A percentile compares a stretch with the other conserved stretches of the same genome.
These are phyloP conservation scores for Lactifluus volemus DNA, from an alignment of 768 basidiomycete genomes.

Conservation along the genomic window DNA sequence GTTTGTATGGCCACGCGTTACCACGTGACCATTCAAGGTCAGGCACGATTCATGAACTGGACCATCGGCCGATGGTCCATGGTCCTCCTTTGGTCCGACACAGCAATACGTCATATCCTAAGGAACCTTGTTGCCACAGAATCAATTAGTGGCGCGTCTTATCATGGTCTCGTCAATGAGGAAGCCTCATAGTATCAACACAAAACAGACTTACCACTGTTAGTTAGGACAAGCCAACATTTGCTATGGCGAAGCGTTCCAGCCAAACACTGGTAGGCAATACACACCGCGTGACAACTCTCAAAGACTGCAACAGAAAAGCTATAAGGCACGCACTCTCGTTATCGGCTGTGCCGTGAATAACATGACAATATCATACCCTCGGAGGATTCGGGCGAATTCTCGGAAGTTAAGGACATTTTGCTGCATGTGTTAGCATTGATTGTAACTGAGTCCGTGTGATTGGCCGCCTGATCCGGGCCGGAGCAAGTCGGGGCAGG, in stretches of 20 bases:
- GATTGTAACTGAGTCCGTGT: not conserved
- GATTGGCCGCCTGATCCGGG: slow-evolving; percentile 11
- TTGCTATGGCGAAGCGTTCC: too few species aligned
- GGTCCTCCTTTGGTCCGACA: not conserved
- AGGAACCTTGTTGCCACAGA: too few species aligned
- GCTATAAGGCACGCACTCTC: too few species aligned
- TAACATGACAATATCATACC: not conserved
- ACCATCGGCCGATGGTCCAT: too few species aligned
- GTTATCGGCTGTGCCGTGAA: too few species aligned
- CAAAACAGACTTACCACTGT: too few species aligned
- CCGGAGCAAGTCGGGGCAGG: slow-evolving; percentile 4
- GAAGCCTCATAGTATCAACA: not conserved
- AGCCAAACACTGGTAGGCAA: too few species aligned
- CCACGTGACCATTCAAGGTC: not conserved
- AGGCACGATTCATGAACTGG: not conserved
- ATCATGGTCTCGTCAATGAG: not conserved
- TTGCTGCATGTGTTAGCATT: not conserved
- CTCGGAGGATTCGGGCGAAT: not conserved
- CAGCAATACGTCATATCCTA: not conserved
- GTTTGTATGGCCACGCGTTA: not conserved
- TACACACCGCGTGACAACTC: too few species aligned
- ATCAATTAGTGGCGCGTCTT: not conserved
- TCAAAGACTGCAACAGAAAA: too few species aligned
- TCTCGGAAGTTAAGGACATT: too few species aligned
- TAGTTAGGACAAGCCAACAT: too few species aligned